Evolutionary conservation across 1,139 yeast species (phyloP).

Genomic region (Sugiyamaella paludigena): DNA sequence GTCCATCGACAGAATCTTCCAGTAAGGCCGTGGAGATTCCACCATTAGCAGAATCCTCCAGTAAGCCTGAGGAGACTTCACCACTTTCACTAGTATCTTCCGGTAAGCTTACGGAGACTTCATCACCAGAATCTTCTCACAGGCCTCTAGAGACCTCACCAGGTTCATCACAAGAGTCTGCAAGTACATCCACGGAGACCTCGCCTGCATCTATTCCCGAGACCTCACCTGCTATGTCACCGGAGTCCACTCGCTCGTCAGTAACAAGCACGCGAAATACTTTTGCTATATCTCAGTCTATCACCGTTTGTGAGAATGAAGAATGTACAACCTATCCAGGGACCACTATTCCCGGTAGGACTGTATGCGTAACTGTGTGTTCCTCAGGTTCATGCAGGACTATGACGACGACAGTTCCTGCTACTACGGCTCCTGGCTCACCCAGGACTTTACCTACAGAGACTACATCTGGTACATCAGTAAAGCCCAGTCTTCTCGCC

Average conservation of each 20-base stretch:
- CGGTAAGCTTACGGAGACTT: too few relatives aligned
- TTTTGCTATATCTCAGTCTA: background rate
- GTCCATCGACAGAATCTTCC: too few relatives aligned
- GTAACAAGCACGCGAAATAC: too few relatives aligned
- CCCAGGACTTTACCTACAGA: too few relatives aligned
- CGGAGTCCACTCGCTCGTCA: too few relatives aligned
- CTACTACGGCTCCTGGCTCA: too few relatives aligned
- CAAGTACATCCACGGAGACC: background rate
- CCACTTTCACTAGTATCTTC: too few relatives aligned
- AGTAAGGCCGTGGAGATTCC: too few relatives aligned
- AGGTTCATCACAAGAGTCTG: background rate
- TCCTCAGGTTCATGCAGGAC: background rate
- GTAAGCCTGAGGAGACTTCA: background rate
- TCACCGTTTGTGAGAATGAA: slow-evolving; percentile 1
- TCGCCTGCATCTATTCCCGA: too few relatives aligned
- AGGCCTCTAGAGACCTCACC: background rate
- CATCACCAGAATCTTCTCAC: background rate
- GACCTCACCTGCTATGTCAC: too few relatives aligned
- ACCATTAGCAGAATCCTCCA: slow-evolving; percentile 1
- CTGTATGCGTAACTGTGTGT: slow-evolving; percentile 7
- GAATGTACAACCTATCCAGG: slow-evolving; percentile 7
- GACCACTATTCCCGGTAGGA: slow-evolving; percentile 1
- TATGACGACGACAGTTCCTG: slow-evolving; percentile 5
- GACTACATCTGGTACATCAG: too few relatives aligned
- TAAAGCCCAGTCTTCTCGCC: too few relatives aligned